Evolutionary conservation across 208 protist genomes (phyloP), one percentile per base, ranked within the genome.

Genomic region (Leishmania turanica): DNA sequence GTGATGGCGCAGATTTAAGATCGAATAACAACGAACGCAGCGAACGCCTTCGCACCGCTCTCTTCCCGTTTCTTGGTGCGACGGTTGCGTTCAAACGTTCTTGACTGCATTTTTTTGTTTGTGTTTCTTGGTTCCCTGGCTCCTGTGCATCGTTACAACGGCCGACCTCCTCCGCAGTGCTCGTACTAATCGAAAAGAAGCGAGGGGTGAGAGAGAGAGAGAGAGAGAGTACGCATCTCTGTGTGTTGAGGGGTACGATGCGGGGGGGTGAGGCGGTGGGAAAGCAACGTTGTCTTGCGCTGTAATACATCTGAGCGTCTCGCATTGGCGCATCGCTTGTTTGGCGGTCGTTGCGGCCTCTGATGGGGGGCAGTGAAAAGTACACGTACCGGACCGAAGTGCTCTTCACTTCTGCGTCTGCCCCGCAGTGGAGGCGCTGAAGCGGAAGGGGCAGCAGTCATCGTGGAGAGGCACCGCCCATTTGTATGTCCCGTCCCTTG

Each of bases 31-130:
- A 72, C 19, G 42, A 8, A n/a, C 15, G n/a, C 13, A 7, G n/a
- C 24, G 9, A 21, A 31, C 60, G n/a, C 31, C 0, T 19, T 66
- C 60, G 24, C 8, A 7, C 24, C 27, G n/a, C 60, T 66, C 27
- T 47, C 65, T 4, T 45, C 19, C 0, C 65, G 37, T 17, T 19
- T n/a, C 8, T 13, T 37, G 27, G 7, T 42, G 34, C 21, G 64
- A 21, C 3, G 64, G 34, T n/a, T 69, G 64, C n/a, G 64, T 34
- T 42, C 9, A 34, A 11, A 17, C 27, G 60, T 15, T 3, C 9
- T 47, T 47, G 49, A 70, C 62, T 54, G 8, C n/a, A 47, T 65
- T 37, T 79, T 56, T 62, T 60, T 47, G 27, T 54, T 81, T 31
- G 0, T 37, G 34, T 7, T 54, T 42, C 21, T 34, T 56, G 51